These are phyloP conservation scores for Lipomyces chichibuensis DNA, from an alignment of 805 yeast species.

Conservation along the genomic window DNA sequence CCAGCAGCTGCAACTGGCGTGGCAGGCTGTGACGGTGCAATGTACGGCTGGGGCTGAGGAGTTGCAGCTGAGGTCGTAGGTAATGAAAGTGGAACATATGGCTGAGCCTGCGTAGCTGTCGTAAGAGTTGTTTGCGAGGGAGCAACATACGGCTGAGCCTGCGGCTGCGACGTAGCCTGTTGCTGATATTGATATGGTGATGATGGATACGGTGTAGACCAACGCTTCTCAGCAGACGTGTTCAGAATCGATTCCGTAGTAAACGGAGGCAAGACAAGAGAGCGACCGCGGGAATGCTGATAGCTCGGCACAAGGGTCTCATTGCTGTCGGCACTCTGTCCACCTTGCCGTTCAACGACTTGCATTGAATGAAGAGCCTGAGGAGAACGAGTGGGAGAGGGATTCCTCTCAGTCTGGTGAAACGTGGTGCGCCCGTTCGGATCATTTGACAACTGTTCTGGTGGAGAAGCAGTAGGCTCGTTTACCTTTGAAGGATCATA, in stretches of 20 bases:
- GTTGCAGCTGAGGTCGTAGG: not conserved
- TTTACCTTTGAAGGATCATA: not conserved
- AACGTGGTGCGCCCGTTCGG: not conserved
- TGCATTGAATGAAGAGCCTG: not conserved
- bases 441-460: not conserved
- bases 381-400: not conserved
- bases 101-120: not conserved
- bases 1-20: not conserved
- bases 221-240: not conserved
- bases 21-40: slow-evolving; percentile 1
- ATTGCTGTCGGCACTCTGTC: not conserved
- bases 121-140: not conserved
- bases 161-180: slow-evolving; percentile 2
- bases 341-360: not conserved
- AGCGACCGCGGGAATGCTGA: slow-evolving; percentile 4
- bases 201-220: not conserved
- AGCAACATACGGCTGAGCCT: not conserved
- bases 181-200: not conserved
- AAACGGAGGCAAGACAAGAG: not conserved
- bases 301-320: not conserved
- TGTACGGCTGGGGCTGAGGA: not conserved
- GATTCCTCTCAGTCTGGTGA: not conserved
- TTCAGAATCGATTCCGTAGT: not conserved
- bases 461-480: not conserved
- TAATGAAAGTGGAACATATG: not conserved